Conservation (phyloP, 2,329 filamentous ascomycete species). For the Esteya vermicola region DNA sequence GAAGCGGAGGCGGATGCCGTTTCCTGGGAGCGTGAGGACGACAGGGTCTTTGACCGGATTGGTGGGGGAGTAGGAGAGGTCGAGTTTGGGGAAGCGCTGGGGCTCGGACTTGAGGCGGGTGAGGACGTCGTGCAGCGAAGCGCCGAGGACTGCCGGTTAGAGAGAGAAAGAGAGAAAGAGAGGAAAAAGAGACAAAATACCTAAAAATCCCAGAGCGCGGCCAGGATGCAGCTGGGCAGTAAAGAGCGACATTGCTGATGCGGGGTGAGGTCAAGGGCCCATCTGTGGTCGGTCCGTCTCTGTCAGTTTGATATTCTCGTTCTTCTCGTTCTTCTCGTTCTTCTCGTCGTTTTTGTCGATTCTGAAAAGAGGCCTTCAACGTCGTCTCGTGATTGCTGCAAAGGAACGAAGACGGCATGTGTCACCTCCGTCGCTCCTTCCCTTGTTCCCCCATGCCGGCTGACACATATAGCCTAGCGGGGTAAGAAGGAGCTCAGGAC, state of each 20-base stretch:
- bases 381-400: too few species aligned
- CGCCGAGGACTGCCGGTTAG: slow-evolving; percentile 55
- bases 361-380: too few species aligned
- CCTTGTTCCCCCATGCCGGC: too few species aligned
- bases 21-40: slow-evolving; percentile 61
- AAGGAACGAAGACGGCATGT: too few species aligned
- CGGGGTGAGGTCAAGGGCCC: background rate
- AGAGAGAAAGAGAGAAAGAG: background rate
- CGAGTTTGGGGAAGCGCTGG: slow-evolving; percentile 66
- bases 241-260: slow-evolving; percentile 33
- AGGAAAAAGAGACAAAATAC: slow-evolving; percentile 14
- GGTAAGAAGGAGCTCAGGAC: too few species aligned
- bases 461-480: too few species aligned
- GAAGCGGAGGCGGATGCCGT: slow-evolving; percentile 81
- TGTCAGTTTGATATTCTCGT: too few species aligned
- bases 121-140: slow-evolving; percentile 80
- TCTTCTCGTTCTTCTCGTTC: too few species aligned
- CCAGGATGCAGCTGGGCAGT: slow-evolving; percentile 52
- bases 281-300: background rate
- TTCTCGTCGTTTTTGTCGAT: too few species aligned
- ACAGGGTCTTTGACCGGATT: slow-evolving; percentile 64
- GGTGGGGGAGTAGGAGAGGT: slow-evolving; percentile 65
- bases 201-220: slow-evolving; percentile 48
- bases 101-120: slow-evolving; percentile 81
- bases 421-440: too few species aligned